A percentile compares a stretch with the other conserved stretches of the same genome.
phyloP scores from a whole-genome alignment of 257 asterid genomes.

The Solanum stenotomum region DNA sequence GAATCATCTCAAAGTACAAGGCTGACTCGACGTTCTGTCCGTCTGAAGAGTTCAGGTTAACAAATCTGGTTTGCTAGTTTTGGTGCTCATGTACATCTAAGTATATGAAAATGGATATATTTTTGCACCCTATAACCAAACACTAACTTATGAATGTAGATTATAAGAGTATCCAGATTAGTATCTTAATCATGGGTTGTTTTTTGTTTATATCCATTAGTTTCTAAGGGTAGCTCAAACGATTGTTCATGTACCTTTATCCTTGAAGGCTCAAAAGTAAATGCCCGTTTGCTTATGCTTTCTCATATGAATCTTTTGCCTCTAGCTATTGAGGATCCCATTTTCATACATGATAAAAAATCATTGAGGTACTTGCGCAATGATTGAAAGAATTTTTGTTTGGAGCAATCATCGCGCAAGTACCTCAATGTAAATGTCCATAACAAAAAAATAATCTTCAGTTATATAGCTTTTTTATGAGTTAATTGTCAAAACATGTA shows the following conservation, averaged over 20 bases:
- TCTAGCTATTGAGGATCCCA: neutral
- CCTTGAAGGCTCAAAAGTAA: neutral
- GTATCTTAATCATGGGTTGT: neutral
- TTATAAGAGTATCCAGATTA: neutral
- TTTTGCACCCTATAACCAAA: neutral
- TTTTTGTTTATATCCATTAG: neutral
- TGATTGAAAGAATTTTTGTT: no score
- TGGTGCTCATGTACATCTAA: neutral
- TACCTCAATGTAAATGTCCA: neutral
- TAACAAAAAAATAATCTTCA: neutral
- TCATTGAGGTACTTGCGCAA: neutral
- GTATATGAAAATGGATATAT: neutral
- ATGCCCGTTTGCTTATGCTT: neutral
- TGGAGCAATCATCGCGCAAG: no score
- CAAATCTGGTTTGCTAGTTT: neutral
- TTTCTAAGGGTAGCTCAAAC: neutral
- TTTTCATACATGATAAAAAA: neutral
- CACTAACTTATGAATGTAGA: neutral
- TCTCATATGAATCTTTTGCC: neutral
- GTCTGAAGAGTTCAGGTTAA: slow-evolving; percentile 22
- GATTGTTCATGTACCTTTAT: neutral
- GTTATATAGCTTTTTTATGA: neutral
- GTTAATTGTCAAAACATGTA: neutral
- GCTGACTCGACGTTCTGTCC: slow-evolving; percentile 43
- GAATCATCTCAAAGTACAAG: slow-evolving; percentile 21